Percentiles rank a stretch among this genome's conserved stretches.
phyloP scores from a whole-genome alignment of 2,329 filamentous ascomycete species.

The Hymenoscyphus infarciens region DNA sequence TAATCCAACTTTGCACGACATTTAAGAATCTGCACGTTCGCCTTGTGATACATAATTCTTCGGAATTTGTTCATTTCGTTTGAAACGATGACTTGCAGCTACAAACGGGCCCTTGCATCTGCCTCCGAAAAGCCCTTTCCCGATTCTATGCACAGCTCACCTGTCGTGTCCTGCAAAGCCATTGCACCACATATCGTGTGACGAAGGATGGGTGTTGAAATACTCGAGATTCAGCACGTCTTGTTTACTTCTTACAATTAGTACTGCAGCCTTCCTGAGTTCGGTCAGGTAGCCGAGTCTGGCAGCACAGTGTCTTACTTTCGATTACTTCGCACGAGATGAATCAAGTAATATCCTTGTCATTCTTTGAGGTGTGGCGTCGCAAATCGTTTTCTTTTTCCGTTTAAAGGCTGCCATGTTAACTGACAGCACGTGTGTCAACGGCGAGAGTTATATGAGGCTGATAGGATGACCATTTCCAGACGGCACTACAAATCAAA shows the following conservation, averaged over 20 bases:
- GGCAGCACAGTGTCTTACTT: background rate
- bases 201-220: background rate
- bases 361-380: background rate
- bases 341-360: background rate
- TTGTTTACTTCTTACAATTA: background rate
- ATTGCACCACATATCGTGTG: background rate
- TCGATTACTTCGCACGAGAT: background rate
- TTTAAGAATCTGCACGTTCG: background rate
- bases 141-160: background rate
- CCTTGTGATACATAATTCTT: background rate
- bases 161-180: background rate
- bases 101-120: background rate
- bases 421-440: background rate
- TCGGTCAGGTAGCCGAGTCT: background rate
- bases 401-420: background rate
- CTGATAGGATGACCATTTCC: no score
- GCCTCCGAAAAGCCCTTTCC: background rate
- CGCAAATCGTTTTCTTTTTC: background rate
- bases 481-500: no score
- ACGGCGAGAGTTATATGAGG: background rate
- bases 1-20: background rate
- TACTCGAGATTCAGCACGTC: background rate
- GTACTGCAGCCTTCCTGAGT: background rate
- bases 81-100: slow-evolving; percentile 1
- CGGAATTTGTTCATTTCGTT: background rate